Conservation (phyloP, 768 basidiomycete genomes). For the Xerocomellus amylosporus region DNA sequence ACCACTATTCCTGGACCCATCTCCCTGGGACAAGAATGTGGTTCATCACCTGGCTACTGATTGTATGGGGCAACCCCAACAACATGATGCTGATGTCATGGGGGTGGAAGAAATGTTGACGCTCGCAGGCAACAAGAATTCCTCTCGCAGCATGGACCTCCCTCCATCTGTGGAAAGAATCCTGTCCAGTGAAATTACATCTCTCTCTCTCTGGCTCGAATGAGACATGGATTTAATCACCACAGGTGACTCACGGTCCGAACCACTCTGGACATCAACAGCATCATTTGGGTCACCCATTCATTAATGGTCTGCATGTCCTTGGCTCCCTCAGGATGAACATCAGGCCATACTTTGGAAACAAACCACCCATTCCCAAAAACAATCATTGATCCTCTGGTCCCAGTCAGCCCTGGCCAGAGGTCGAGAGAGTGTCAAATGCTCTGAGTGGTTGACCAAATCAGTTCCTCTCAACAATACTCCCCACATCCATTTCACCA, state of each 20-base stretch:
- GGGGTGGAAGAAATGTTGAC: constrained; percentile 1
- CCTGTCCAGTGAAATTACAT: not conserved
- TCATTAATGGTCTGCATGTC: not conserved
- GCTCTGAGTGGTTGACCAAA: constrained; percentile 6
- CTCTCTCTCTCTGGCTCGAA: constrained; percentile 2
- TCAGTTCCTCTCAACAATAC: not conserved
- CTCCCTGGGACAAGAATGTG: not conserved
- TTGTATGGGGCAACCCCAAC: not conserved
- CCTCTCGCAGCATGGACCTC: not conserved
- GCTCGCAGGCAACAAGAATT: not conserved
- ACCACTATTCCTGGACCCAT: not conserved
- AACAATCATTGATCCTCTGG: constrained; percentile 9
- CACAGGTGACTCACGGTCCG: not conserved
- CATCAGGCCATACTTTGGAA: constrained; percentile 1
- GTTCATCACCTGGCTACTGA: not conserved
- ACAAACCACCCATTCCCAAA: not conserved
- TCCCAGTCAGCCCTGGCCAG: no score
- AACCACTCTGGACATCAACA: constrained; percentile 5
- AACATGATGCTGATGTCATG: constrained; percentile 3
- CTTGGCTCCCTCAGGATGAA: not conserved
- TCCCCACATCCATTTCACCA: not conserved
- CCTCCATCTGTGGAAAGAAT: constrained; percentile 2
- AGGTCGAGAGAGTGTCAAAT: no score
- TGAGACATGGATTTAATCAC: no score
- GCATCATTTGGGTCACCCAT: constrained; percentile 4